Conservation (phyloP, 2,329 filamentous ascomycete species). For the Alternaria longipes region DNA sequence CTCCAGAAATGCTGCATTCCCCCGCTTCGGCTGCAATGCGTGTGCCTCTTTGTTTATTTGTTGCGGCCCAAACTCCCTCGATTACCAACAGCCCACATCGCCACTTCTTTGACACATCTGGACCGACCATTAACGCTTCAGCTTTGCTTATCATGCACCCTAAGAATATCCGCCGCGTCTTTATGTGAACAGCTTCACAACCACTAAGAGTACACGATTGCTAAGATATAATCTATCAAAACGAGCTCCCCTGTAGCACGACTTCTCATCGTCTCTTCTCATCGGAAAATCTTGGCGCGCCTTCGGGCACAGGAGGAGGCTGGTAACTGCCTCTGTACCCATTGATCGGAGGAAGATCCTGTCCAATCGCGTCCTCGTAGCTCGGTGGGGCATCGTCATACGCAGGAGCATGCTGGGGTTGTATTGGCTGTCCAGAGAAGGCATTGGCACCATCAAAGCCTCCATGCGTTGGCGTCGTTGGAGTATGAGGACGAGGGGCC, state of each 20-base stretch:
- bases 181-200: neutral
- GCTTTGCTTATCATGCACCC: neutral
- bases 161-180: neutral
- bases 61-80: slow-evolving; percentile 11
- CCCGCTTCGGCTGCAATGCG: slow-evolving; percentile 10
- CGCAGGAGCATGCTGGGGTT: slow-evolving; percentile 47
- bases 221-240: neutral
- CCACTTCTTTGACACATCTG: neutral
- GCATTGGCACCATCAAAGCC: slow-evolving; percentile 29
- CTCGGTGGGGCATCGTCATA: slow-evolving; percentile 88
- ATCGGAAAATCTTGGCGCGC: slow-evolving; percentile 47
- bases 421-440: slow-evolving; percentile 32
- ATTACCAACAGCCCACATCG: neutral
- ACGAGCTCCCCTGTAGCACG: neutral
- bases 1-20: slow-evolving; percentile 16
- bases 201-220: neutral
- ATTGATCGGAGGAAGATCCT: slow-evolving; percentile 76
- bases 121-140: neutral
- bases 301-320: slow-evolving; percentile 53
- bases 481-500: slow-evolving; percentile 33
- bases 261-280: slow-evolving; percentile 46
- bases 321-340: slow-evolving; percentile 74
- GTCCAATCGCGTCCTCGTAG: slow-evolving; percentile 92
- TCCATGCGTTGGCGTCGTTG: slow-evolving; percentile 36
- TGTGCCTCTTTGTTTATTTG: neutral